These are phyloP conservation scores for Pseudogymnoascus sp. DNA, from an alignment of 2,329 filamentous ascomycete species.

Conservation along the genomic window DNA sequence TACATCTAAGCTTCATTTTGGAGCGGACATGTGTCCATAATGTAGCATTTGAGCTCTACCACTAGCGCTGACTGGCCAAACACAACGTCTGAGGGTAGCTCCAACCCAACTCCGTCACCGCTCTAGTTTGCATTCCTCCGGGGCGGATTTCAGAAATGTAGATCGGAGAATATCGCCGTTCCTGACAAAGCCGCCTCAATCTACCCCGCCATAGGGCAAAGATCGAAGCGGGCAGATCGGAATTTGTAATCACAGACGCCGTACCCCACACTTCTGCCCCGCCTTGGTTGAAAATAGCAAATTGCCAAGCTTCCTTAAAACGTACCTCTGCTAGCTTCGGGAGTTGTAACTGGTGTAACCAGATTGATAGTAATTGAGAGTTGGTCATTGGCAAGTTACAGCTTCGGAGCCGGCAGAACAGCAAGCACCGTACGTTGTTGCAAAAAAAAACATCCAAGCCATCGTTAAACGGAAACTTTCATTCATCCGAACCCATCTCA, in stretches of 20 bases:
- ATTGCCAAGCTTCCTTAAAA: background rate
- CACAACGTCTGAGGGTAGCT: background rate
- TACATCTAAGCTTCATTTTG: background rate
- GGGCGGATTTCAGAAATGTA: background rate
- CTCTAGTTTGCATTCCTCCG: background rate
- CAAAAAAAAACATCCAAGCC: background rate
- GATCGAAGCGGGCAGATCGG: background rate
- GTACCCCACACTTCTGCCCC: background rate
- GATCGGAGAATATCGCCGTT: background rate
- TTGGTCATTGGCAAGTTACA: background rate
- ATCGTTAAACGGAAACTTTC: background rate
- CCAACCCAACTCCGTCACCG: background rate
- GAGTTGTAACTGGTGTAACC: background rate
- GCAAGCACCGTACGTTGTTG: background rate
- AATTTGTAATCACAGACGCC: background rate
- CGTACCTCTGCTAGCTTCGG: background rate
- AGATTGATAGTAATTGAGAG: background rate
- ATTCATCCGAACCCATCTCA: background rate
- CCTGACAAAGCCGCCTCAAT: background rate
- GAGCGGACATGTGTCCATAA: background rate
- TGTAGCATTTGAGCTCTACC: background rate
- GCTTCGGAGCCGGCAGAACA: background rate
- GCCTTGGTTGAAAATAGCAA: background rate
- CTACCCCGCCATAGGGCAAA: background rate
- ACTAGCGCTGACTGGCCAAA: background rate